Evolutionary conservation across 345 rosid genomes (phyloP).

Genomic region (Populus davidiana): DNA sequence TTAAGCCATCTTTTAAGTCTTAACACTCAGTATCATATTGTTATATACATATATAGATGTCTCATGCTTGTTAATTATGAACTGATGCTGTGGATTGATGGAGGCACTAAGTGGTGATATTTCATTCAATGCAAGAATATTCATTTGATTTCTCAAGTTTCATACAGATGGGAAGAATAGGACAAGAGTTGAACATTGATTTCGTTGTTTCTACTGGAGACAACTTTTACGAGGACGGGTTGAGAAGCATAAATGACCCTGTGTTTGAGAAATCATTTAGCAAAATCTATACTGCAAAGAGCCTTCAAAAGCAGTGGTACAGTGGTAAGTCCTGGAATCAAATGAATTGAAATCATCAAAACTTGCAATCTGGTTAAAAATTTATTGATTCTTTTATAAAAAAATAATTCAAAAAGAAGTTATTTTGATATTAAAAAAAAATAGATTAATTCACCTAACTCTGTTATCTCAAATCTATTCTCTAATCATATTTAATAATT

Average conservation of each 20-base stretch:
- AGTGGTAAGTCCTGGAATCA: background rate
- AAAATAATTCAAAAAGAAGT: too few species aligned
- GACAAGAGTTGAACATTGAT: constrained; percentile 7
- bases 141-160: background rate
- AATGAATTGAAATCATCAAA: too few species aligned
- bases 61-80: background rate
- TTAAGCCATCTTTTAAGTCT: background rate
- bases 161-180: constrained; percentile 16
- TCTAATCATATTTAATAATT: too few species aligned
- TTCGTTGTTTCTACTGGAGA: constrained; percentile 18
- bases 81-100: background rate
- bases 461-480: too few species aligned
- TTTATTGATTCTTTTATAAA: too few species aligned
- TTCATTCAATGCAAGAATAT: background rate
- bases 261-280: constrained; percentile 11
- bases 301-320: constrained; percentile 21
- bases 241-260: constrained; percentile 12
- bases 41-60: background rate
- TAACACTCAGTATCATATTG: too few species aligned
- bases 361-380: too few species aligned
- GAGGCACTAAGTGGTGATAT: too few species aligned
- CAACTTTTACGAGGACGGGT: constrained; percentile 12
- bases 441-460: too few species aligned
- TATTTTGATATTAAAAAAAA: too few species aligned
- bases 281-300: constrained; percentile 12